Conservation (phyloP, 768 basidiomycete genomes). For the Pleurotus ostreatus region DNA sequence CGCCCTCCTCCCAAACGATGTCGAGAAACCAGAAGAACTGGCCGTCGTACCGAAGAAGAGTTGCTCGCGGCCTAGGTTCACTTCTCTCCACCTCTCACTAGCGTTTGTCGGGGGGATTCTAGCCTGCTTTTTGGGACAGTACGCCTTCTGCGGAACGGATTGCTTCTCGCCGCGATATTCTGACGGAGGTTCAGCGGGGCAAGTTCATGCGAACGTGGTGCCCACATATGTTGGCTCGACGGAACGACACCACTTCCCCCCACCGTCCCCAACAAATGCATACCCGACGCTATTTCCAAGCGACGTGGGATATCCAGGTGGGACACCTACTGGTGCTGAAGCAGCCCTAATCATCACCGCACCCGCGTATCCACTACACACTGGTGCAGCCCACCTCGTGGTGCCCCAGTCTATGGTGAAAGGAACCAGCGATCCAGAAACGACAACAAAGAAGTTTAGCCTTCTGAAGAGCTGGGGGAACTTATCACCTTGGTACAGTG, state of each 20-base stretch:
- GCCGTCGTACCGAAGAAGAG: slow-evolving; percentile 8
- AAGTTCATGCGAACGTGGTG: slow-evolving; percentile 27
- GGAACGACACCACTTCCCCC: slow-evolving; percentile 65
- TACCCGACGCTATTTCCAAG: slow-evolving; percentile 74
- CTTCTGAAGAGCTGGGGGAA: slow-evolving; percentile 82
- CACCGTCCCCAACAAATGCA: slow-evolving; percentile 67
- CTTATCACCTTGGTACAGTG: slow-evolving; percentile 82
- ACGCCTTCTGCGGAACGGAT: slow-evolving; percentile 37
- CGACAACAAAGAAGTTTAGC: slow-evolving; percentile 41
- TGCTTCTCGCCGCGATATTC: slow-evolving; percentile 26
- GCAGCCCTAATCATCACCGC: slow-evolving; percentile 69
- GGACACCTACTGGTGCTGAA: slow-evolving; percentile 78
- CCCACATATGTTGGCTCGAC: slow-evolving; percentile 73
- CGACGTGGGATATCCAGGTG: slow-evolving; percentile 71
- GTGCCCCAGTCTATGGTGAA: slow-evolving; percentile 34
- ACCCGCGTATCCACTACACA: slow-evolving; percentile 74
- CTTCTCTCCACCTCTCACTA: slow-evolving; percentile 31
- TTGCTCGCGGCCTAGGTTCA: slow-evolving; percentile 25
- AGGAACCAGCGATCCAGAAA: slow-evolving; percentile 14
- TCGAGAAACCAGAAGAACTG: background rate
- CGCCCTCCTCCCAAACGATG: slow-evolving; percentile 28
- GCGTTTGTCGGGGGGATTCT: slow-evolving; percentile 55
- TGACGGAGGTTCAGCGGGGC: background rate
- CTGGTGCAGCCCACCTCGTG: slow-evolving; percentile 63
- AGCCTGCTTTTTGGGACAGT: slow-evolving; percentile 47